These are phyloP conservation scores for Myxozyma vanderwaltii DNA, from an alignment of 805 yeast genomes.

Conservation along the genomic window DNA sequence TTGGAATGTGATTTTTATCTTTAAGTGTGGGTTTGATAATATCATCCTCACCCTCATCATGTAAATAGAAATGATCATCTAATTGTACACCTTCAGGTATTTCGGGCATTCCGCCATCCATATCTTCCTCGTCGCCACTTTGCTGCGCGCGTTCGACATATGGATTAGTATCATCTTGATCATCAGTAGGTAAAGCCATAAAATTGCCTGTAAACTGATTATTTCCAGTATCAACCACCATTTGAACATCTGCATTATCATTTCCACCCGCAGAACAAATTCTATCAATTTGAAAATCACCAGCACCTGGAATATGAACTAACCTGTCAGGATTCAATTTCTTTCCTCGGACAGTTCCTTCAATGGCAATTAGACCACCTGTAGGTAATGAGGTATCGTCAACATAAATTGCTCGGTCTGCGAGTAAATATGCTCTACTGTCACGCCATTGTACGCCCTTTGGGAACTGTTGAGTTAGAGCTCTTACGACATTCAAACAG, in stretches of 20 bases:
- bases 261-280: constrained; percentile 52
- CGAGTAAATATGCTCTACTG: constrained; percentile 81
- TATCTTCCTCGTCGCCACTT: constrained; percentile 35
- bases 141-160: constrained; percentile 28
- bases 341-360: constrained; percentile 82
- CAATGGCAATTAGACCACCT: constrained; percentile 46
- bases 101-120: constrained; percentile 41
- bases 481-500: constrained; percentile 69
- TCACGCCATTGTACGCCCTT: constrained; percentile 90
- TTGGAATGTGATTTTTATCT: constrained; percentile 54
- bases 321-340: constrained; percentile 70
- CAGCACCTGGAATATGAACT: constrained; percentile 84
- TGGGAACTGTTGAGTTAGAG: constrained; percentile 83
- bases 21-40: constrained; percentile 32
- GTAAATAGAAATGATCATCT: constrained; percentile 58
- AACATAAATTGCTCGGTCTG: constrained; percentile 59
- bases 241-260: constrained; percentile 38
- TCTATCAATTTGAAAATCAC: constrained; percentile 77
- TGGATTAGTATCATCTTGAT: constrained; percentile 40
- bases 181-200: constrained; percentile 38
- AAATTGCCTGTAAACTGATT: constrained; percentile 6
- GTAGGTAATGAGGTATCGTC: constrained; percentile 38
- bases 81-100: constrained; percentile 52
- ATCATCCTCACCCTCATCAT: constrained; percentile 41
- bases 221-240: constrained; percentile 36